These are phyloP conservation scores for Flaveria robusta DNA, from an alignment of 129 eudicot genomes.

Conservation along the genomic window DNA sequence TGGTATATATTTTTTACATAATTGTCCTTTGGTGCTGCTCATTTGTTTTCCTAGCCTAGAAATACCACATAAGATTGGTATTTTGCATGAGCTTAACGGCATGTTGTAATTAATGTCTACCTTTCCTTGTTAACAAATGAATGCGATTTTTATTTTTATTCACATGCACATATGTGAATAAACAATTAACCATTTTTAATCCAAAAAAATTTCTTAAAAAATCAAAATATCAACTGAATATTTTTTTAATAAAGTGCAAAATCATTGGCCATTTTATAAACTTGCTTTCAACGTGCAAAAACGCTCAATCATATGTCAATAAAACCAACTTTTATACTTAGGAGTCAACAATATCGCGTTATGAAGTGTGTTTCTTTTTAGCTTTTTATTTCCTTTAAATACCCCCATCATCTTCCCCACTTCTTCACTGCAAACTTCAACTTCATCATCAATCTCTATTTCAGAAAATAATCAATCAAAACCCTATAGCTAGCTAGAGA, in stretches of 20 bases:
- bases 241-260: not conserved
- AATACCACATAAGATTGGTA: too few relatives aligned
- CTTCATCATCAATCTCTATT: not conserved
- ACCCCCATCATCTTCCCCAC: conserved; percentile 7
- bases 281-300: conserved; percentile 11
- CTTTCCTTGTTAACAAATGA: too few relatives aligned
- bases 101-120: too few relatives aligned
- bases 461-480: not conserved
- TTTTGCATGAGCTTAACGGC: too few relatives aligned
- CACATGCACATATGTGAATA: not conserved
- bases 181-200: not conserved
- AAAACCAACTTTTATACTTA: not conserved
- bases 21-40: too few relatives aligned
- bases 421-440: conserved; percentile 12
- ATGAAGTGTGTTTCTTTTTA: conserved; percentile 7
- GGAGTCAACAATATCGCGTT: conserved; percentile 11
- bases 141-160: too few relatives aligned
- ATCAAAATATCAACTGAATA: not conserved
- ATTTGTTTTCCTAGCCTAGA: too few relatives aligned
- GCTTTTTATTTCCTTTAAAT: conserved; percentile 16
- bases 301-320: not conserved
- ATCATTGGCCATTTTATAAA: not conserved
- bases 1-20: too few relatives aligned
- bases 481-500: not conserved
- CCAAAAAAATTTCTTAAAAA: not conserved